phyloP scores from a whole-genome alignment of 805 yeast genomes.

The Wickerhamomyces canadensis region DNA sequence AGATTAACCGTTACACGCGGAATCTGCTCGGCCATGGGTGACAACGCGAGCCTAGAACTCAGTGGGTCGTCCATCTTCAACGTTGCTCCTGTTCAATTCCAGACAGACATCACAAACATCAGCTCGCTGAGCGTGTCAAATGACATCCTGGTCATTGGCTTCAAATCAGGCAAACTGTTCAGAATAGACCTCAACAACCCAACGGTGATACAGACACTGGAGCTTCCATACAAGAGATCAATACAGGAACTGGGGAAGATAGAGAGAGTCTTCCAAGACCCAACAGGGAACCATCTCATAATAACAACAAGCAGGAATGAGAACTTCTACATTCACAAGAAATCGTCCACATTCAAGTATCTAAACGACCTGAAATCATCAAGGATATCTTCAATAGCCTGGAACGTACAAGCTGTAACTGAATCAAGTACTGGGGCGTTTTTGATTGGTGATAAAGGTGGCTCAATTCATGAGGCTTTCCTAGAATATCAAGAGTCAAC shows the following conservation, averaged over 20 bases:
- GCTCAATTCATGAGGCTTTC: slow-evolving; percentile 41
- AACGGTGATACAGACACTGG: slow-evolving; percentile 43
- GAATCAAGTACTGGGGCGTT: slow-evolving; percentile 38
- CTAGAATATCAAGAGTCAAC: slow-evolving; percentile 33
- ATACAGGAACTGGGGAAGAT: slow-evolving; percentile 25
- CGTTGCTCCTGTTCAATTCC: slow-evolving; percentile 44
- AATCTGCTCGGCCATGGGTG: no score
- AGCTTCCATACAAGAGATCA: slow-evolving; percentile 26
- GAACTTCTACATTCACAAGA: slow-evolving; percentile 41
- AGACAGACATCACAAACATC: slow-evolving; percentile 42
- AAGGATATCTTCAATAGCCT: slow-evolving; percentile 36
- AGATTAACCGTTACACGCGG: no score
- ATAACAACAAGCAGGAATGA: slow-evolving; percentile 42
- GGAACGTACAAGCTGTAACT: slow-evolving; percentile 31
- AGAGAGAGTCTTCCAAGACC: slow-evolving; percentile 40
- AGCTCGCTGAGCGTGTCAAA: slow-evolving; percentile 46
- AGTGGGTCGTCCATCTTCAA: slow-evolving; percentile 15
- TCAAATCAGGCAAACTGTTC: slow-evolving; percentile 47
- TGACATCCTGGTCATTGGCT: slow-evolving; percentile 51
- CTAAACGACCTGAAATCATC: slow-evolving; percentile 43
- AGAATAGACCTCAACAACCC: slow-evolving; percentile 67
- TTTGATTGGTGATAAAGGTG: slow-evolving; percentile 43
- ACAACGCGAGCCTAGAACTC: slow-evolving; percentile 12
- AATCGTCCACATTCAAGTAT: slow-evolving; percentile 34
- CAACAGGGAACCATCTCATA: slow-evolving; percentile 46